Evolutionary conservation across 2,329 filamentous ascomycete species (phyloP).

Genomic region (Paradendryphiella salina): DNA sequence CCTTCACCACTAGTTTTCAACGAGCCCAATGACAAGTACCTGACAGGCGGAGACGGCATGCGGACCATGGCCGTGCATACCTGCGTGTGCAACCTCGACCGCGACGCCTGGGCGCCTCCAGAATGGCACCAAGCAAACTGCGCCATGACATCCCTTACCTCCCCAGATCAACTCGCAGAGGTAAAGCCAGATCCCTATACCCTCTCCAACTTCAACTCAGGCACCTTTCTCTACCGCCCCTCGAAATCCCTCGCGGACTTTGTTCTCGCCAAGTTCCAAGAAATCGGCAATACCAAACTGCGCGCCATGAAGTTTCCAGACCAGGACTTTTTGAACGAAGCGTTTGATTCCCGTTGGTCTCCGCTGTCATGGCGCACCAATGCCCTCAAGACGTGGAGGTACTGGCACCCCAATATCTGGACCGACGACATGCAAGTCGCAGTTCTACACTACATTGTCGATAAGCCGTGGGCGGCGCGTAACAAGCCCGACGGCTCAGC

Average conservation of each 20-base stretch:
- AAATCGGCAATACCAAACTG: conserved; percentile 41
- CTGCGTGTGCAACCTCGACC: conserved; percentile 58
- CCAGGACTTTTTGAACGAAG: conserved; percentile 58
- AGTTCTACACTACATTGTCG: conserved; percentile 59
- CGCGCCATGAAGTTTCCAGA: conserved; percentile 56
- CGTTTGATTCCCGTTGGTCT: conserved; percentile 52
- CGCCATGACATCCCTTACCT: conserved; percentile 50
- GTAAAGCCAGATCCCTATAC: conserved; percentile 45
- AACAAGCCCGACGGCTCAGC: conserved; percentile 47
- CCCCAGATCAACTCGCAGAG: conserved; percentile 37
- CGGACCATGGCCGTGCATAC: conserved; percentile 56
- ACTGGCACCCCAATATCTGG: conserved; percentile 58
- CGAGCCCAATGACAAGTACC: conserved; percentile 40
- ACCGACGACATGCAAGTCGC: conserved; percentile 52
- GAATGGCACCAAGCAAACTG: conserved; percentile 56
- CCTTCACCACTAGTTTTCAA: conserved; percentile 48
- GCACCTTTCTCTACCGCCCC: conserved; percentile 57
- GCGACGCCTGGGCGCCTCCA: conserved; percentile 55
- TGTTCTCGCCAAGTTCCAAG: conserved; percentile 50
- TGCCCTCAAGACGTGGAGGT: conserved; percentile 58
- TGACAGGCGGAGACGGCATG: conserved; percentile 26
- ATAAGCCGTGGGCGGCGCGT: conserved; percentile 58
- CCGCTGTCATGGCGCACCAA: conserved; percentile 57
- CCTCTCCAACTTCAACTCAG: conserved; percentile 55
- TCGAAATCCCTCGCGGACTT: conserved; percentile 44